Evolutionary conservation across 2,329 filamentous ascomycete species (phyloP), one percentile per base, ranked within the genome.

Genomic region (Intubia oerlemansii): DNA sequence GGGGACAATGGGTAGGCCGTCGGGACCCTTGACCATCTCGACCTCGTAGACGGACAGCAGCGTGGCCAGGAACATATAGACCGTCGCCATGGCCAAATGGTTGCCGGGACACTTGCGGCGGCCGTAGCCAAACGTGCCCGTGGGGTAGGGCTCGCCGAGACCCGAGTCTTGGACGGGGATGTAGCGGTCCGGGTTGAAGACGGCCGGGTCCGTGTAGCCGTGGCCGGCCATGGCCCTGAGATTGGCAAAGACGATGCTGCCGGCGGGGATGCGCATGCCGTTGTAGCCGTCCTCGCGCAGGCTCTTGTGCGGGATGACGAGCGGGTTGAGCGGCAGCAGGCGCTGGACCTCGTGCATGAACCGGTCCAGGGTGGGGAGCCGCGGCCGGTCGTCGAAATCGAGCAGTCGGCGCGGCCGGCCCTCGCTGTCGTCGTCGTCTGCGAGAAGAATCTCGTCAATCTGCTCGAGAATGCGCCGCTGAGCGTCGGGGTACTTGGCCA

Each of bases 191-290:
- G 59, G 58, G 22, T 57, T 47, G 37, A 62, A 62, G 6, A 32
- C 33, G 13, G 54, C 47, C 2, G 57, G 54, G 28, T 56, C 35
- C 4, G 30, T 32, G 43, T 61, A 62, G 28, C 49, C 38, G 34
- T 63, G 48, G 22, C 47, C 46, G 15, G 48, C 52, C 52, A 57
- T 63, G 28, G 53, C 53, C 10, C 47, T 43, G n/a, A 48, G 42
- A 29, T 57, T 61, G 17, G 52, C 49, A 29, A 50, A 49, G 5
- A 58, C 42, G 12, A 53, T 41, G 5, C 52, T 50, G 3, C 64
- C 66, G n/a, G 56, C 57, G 8, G 62, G 63, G 28, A 71, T 66
- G 33, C 56, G 54, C 44, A 63, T 60, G 19, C 56, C 63, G 13
- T 59, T 48, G 39, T 69, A 71, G 9, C 56, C 47, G 31, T 71